These are phyloP conservation scores for Taphrina confusa DNA, from an alignment of 1,139 yeast species.

Conservation along the genomic window DNA sequence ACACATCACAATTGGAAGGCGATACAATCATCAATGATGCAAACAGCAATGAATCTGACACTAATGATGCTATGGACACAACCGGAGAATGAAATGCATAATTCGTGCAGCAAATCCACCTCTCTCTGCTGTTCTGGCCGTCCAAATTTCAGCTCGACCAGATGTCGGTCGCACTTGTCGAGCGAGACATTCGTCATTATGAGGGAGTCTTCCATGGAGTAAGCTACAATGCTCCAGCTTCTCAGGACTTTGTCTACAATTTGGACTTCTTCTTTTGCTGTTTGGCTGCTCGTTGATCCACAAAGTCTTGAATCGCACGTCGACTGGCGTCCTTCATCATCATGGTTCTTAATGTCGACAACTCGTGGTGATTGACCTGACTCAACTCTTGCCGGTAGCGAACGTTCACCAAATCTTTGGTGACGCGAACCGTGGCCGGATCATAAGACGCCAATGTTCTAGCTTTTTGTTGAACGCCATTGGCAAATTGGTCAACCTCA, in stretches of 20 bases:
- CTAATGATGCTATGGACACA: too few relatives aligned
- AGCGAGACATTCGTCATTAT: too few relatives aligned
- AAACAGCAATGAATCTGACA: too few relatives aligned
- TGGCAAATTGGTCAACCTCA: not conserved
- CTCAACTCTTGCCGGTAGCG: constrained; percentile 3
- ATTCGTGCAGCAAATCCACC: too few relatives aligned
- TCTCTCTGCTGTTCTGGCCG: too few relatives aligned
- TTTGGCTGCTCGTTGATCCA: constrained; percentile 26
- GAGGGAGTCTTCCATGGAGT: too few relatives aligned
- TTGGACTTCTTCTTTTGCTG: constrained; percentile 7
- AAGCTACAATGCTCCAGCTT: too few relatives aligned
- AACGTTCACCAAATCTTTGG: constrained; percentile 2
- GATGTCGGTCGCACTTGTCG: too few relatives aligned
- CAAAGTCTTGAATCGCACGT: constrained; percentile 25
- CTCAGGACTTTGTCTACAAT: not conserved
- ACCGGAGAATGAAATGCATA: too few relatives aligned
- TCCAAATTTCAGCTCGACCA: too few relatives aligned
- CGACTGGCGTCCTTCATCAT: constrained; percentile 24
- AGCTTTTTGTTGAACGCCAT: constrained; percentile 13
- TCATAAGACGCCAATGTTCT: constrained; percentile 9
- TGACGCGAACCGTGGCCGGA: constrained; percentile 4
- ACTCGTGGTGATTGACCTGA: constrained; percentile 20
- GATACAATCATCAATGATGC: too few relatives aligned
- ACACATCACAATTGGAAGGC: too few relatives aligned
- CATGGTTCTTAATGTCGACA: constrained; percentile 2